Percentiles rank a stretch among this genome's conserved stretches.
phyloP scores from a whole-genome alignment of 1,284 basidiomycete genomes.

The Amylostereum chailletii region DNA sequence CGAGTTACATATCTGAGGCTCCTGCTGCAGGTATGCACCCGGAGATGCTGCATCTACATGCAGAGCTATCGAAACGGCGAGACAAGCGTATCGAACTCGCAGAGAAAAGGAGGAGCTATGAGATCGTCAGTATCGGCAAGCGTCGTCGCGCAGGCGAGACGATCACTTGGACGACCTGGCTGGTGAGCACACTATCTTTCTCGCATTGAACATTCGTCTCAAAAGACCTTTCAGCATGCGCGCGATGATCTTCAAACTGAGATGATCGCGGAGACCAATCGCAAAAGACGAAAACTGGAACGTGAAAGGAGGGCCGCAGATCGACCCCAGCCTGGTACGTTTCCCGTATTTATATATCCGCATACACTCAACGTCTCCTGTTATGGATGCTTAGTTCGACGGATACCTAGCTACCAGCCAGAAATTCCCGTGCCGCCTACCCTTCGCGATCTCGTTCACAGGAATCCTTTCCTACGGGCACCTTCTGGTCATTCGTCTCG shows the following conservation, averaged over 20 bases:
- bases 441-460: constrained; percentile 26
- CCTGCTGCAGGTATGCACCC: constrained; percentile 61
- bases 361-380: background rate
- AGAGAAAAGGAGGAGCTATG: constrained; percentile 57
- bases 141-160: constrained; percentile 54
- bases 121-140: constrained; percentile 46
- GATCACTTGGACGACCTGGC: constrained; percentile 71
- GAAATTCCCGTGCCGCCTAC: constrained; percentile 23
- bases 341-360: background rate
- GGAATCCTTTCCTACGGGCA: constrained; percentile 16
- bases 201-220: background rate
- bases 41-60: constrained; percentile 72
- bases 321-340: constrained; percentile 59
- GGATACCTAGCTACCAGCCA: constrained; percentile 23
- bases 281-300: constrained; percentile 74
- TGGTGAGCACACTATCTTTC: constrained; percentile 32
- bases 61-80: constrained; percentile 62
- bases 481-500: constrained; percentile 12
- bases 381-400: constrained; percentile 18
- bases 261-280: constrained; percentile 77
- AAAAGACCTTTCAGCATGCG: constrained; percentile 33
- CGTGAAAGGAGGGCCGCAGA: constrained; percentile 71
- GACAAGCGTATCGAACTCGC: constrained; percentile 70
- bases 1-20: constrained; percentile 6
- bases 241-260: constrained; percentile 71